Evolutionary conservation across 176 grass and related monocot species (phyloP), one percentile per base, ranked within the genome.

Genomic region (Calamus simplicifolius): DNA sequence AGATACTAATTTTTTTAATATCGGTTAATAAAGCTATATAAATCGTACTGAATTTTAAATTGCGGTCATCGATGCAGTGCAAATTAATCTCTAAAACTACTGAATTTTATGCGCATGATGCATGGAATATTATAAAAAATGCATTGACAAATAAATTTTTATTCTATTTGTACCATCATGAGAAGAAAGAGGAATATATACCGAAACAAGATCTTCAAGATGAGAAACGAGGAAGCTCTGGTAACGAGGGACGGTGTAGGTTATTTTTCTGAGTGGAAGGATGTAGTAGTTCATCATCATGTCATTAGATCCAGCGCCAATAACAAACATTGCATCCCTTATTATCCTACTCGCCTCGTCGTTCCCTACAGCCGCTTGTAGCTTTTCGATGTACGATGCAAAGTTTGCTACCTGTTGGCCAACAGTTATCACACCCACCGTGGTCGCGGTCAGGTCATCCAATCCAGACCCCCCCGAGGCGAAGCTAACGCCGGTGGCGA

Each of bases 391-490:
- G 7, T 84, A 81, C 49, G 43, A 27, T 55, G 50, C 7, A 49
- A 87, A 93, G 68, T 84, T 64, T 25, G 2, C 0, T 49, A 93
- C 49, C 77, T 93, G 83, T 19, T 73, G 29, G 16, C 3, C 31
- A 70, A 92, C 65, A 8, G 79, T 74, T 4, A 50, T 60, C 21
- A 84, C 88, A 17, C 68, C 3, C 1, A 54, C 29, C 57, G 1
- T 15, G 10, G 1, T 14, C 27, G 80, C 69, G 54, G 88, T 92
- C 5, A 77, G 5, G 27, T 92, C 88, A 63, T 92, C 83, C 56
- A 92, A 21, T 61, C 88, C 88, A n/a, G 83, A 80, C 0, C 83
- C 88, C 0, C 67, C 88, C 16, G 88, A 92, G 14, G 83, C 88
- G 73, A 87, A 92, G 77, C 80, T 80, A 38, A 55, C 83, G n/a